Evolutionary conservation across 106 monocot genomes (phyloP), one percentile per base, ranked within the genome.

Genomic region (Vanilla planifolia): DNA sequence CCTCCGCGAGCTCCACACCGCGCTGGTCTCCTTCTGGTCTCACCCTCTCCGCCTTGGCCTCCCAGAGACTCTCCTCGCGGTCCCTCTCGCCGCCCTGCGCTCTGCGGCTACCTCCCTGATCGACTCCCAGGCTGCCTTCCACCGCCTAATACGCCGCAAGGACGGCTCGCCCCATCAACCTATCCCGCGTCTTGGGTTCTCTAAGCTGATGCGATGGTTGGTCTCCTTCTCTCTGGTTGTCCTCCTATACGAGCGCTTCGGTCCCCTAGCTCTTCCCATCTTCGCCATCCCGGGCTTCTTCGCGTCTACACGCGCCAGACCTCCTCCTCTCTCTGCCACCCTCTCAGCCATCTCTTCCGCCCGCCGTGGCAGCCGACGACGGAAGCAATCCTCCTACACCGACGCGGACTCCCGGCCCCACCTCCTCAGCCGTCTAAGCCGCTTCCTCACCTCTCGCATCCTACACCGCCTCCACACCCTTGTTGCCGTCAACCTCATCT

Each of bases 21-120:
- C 78, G 35, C 50, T 92, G 60, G 80, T 88, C 59, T 63, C 83
- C 67, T 92, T 92, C 78, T 92, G 92, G 92, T 47, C 71, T 17
- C 57, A 40, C 0, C 84, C 87, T 19, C 87, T 92, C 64, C 62
- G 62, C 40, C 46, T 33, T 10, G 92, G 92, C 27, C 60, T 81
- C 64, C 33, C 56, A 33, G 66, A 72, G 16, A 60, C 92, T 23
- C 60, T 79, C 28, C 75, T 92, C 51, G 92, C 92, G 66, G 47
- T 84, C 28, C 88, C 88, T 9, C 22, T 64, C 27, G 84, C 87
- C 46, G 17, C 67, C 22, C 51, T 92, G 47, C 75, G 73, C 61
- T 73, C 80, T 34, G 80, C 75, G 58, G 51, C 80, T 63, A 39
- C 35, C 40, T 73, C 87, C 50, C 75, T 87, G 33, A 28, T 73